Evolutionary conservation across 2,329 filamentous ascomycete species (phyloP).

Genomic region (Plenodomus lindquistii): DNA sequence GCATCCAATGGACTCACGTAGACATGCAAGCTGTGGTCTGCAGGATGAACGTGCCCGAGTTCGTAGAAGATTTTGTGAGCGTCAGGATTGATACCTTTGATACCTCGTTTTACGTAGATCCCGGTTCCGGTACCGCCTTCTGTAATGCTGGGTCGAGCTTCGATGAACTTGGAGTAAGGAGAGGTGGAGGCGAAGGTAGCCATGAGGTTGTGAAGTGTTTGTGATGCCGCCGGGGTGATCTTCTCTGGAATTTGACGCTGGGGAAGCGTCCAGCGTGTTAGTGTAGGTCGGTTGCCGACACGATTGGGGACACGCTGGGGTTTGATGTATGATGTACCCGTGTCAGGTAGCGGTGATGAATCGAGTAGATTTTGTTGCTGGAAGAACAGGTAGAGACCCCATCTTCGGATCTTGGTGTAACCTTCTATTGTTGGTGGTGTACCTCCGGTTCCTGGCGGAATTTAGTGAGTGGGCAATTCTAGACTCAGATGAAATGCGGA

Average conservation of each 20-base stretch:
- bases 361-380: slow-evolving; percentile 30
- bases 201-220: slow-evolving; percentile 26
- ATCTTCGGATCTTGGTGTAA: slow-evolving; percentile 34
- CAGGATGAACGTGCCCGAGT: slow-evolving; percentile 69
- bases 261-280: slow-evolving; percentile 36
- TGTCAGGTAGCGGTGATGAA: slow-evolving; percentile 25
- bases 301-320: slow-evolving; percentile 23
- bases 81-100: slow-evolving; percentile 29
- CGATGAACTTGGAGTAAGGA: slow-evolving; percentile 25
- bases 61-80: slow-evolving; percentile 40
- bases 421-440: slow-evolving; percentile 36
- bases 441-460: slow-evolving; percentile 31
- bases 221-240: slow-evolving; percentile 25
- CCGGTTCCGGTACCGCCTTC: slow-evolving; percentile 39
- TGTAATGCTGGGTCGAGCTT: slow-evolving; percentile 28
- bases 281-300: slow-evolving; percentile 19
- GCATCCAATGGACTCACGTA: slow-evolving; percentile 79
- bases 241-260: slow-evolving; percentile 30
- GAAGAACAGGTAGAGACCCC: slow-evolving; percentile 34
- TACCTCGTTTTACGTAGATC: slow-evolving; percentile 32
- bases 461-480: slow-evolving; percentile 1
- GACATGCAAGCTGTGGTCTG: slow-evolving; percentile 76
- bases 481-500: background rate
- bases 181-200: slow-evolving; percentile 19
- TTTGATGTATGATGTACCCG: slow-evolving; percentile 30